These are phyloP conservation scores for Cicer bijugum DNA, from an alignment of 306 rosid genomes.

Conservation along the genomic window DNA sequence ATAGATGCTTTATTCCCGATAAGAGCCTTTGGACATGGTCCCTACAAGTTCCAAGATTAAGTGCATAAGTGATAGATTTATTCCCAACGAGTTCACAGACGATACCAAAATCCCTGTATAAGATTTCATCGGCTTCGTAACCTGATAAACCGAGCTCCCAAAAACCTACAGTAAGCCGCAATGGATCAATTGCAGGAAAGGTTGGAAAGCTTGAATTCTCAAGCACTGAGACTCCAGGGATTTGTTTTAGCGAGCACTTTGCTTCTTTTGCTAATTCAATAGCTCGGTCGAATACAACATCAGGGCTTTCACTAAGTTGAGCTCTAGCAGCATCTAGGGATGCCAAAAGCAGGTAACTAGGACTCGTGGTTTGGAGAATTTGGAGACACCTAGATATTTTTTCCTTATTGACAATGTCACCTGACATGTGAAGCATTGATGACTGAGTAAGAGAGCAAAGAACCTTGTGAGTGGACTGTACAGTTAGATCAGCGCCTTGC, in stretches of 20 bases:
- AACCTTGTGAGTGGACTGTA: slow-evolving; percentile 86
- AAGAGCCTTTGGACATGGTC: slow-evolving; percentile 72
- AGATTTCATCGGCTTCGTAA: slow-evolving; percentile 71
- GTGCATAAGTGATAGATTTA: slow-evolving; percentile 65
- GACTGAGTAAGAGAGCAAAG: slow-evolving; percentile 85
- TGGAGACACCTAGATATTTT: slow-evolving; percentile 75
- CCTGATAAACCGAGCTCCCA: slow-evolving; percentile 83
- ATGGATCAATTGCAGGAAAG: slow-evolving; percentile 64
- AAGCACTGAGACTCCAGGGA: slow-evolving; percentile 66
- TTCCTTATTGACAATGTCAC: slow-evolving; percentile 63
- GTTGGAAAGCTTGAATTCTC: slow-evolving; percentile 54
- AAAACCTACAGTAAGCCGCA: slow-evolving; percentile 80
- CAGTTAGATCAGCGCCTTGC: slow-evolving; percentile 77
- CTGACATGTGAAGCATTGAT: slow-evolving; percentile 85
- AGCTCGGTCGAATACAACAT: slow-evolving; percentile 57
- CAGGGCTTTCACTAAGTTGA: slow-evolving; percentile 72
- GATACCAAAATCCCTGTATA: slow-evolving; percentile 60
- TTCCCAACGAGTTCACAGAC: slow-evolving; percentile 81
- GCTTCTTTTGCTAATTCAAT: slow-evolving; percentile 64
- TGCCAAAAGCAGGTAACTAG: slow-evolving; percentile 86
- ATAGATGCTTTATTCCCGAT: slow-evolving; percentile 63
- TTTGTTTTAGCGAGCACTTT: slow-evolving; percentile 47
- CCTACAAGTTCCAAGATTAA: slow-evolving; percentile 73
- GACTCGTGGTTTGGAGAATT: slow-evolving; percentile 87
- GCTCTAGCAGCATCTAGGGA: slow-evolving; percentile 92